phyloP scores from a whole-genome alignment of 495 filamentous ascomycete genomes.

The Echria macrotheca region DNA sequence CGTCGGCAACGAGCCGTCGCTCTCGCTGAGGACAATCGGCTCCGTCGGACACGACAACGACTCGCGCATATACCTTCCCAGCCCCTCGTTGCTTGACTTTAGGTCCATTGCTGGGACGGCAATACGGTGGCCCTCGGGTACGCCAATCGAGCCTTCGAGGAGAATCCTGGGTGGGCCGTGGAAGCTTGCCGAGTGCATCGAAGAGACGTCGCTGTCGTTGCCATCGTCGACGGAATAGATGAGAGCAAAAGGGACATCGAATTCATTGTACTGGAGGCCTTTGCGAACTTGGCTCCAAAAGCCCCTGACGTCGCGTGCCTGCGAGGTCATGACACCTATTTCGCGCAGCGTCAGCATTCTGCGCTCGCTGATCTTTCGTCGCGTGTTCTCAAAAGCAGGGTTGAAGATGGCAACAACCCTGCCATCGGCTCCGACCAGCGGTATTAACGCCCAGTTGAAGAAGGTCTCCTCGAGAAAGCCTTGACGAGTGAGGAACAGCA shows the following conservation, averaged over 20 bases:
- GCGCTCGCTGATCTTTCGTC: conserved; percentile 58
- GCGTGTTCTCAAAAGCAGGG: conserved; percentile 63
- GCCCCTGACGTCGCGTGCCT: conserved; percentile 58
- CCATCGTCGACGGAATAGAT: conserved; percentile 59
- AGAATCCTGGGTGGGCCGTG: conserved; percentile 48
- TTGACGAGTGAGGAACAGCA: conserved; percentile 56
- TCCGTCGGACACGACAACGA: conserved; percentile 53
- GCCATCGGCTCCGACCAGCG: conserved; percentile 58
- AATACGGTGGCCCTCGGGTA: conserved; percentile 52
- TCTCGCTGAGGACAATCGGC: conserved; percentile 53
- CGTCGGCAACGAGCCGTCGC: conserved; percentile 52
- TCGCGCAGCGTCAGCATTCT: conserved; percentile 64
- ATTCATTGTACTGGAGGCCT: conserved; percentile 55
- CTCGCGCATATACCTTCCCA: conserved; percentile 60
- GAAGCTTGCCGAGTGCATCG: conserved; percentile 55
- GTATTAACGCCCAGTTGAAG: conserved; percentile 65
- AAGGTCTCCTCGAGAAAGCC: conserved; percentile 62
- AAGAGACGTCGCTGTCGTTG: conserved; percentile 54
- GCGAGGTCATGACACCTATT: conserved; percentile 61
- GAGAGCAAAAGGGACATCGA: conserved; percentile 59
- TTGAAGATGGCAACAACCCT: conserved; percentile 62
- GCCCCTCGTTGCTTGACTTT: conserved; percentile 54
- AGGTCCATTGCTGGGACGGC: conserved; percentile 53
- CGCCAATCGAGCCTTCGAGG: conserved; percentile 58
- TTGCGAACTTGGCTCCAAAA: conserved; percentile 56